Base-by-base conservation (phyloP, 2,329 filamentous ascomycete genomes). In the Fusarium sp. region DNA sequence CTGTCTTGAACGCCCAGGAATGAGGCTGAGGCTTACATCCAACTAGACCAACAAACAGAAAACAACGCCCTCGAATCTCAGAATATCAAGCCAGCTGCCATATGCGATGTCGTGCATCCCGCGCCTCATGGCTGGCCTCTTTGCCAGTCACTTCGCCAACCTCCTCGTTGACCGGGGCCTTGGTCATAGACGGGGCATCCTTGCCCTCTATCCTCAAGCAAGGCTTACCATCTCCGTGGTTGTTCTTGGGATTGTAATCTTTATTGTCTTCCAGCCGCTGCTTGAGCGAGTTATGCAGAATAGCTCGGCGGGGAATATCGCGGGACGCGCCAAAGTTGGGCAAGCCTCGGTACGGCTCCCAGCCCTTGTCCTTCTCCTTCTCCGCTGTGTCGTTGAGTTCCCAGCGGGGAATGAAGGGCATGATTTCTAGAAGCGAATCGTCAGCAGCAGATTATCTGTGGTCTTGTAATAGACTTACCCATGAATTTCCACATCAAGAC, bases 401-500 rank as follows among this genome's bases (percentile, higher is more conserved):
- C 73, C 74, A 77, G 7, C 77, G 75, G 2, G 72, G 75, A 47
- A 78, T 74, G 49, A 75, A 57, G 0, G 77, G 77, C 2, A 77
- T 58, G 42, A 64, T 74, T 70, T 79, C 77, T 75, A 42, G 15
- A 7, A 2, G 9, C 9, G 6, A 17, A 54, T 14, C 9, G n/a
- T 35, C 33, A 35, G n/a, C 8, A 17, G 9, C 4, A 9, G 7
- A 2, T 35, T 15, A n/a, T 17, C 3, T 8, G 7, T 35, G 33
- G 6, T 3, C 9, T 17, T 35, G 33, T 5, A 4, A 3, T 31
- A 14, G 33, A 2, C 76, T 72, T 65, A 79, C 77, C 77, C 71
- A 79, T 73, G n/a, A 78, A 71, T 35, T 76, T 78, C 77, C 77
- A 79, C 6, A 79, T 21, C 2, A 79, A 36, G 1, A 79, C 77